Conservation (phyloP, 805 yeast species). For the Candida manassasensis region DNA sequence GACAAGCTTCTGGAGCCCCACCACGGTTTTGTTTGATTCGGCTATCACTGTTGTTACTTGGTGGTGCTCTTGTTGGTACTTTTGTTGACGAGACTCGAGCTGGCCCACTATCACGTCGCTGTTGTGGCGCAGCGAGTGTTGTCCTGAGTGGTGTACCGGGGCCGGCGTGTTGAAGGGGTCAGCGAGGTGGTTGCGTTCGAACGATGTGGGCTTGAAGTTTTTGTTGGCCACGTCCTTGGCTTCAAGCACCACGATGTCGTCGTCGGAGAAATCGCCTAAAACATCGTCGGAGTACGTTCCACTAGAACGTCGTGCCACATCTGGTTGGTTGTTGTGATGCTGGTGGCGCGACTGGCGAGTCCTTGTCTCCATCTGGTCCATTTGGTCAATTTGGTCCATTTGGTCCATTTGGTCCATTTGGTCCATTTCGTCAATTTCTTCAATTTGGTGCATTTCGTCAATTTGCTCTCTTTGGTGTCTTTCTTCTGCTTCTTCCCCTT, state of each 20-base stretch:
- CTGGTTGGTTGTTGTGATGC: no score
- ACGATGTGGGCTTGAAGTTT: conserved; percentile 22
- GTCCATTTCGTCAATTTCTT: no score
- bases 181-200: conserved; percentile 7
- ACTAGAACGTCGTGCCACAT: no score
- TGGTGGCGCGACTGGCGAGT: no score
- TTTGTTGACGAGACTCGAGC: not conserved
- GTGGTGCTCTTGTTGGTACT: conserved; percentile 2
- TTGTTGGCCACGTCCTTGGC: conserved; percentile 27
- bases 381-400: not conserved
- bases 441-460: no score
- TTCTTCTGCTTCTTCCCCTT: no score
- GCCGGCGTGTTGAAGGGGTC: conserved; percentile 20
- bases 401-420: not conserved
- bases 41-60: not conserved
- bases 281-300: conserved; percentile 6
- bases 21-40: not conserved
- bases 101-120: not conserved
- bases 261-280: conserved; percentile 11
- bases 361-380: not conserved
- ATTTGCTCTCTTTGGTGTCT: no score
- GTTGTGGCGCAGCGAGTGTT: no score
- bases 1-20: not conserved
- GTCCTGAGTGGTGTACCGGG: conserved; percentile 21
- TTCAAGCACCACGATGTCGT: conserved; percentile 25